Base-by-base conservation (phyloP, 2,329 filamentous ascomycete genomes). In the Penicillium sp. region DNA sequence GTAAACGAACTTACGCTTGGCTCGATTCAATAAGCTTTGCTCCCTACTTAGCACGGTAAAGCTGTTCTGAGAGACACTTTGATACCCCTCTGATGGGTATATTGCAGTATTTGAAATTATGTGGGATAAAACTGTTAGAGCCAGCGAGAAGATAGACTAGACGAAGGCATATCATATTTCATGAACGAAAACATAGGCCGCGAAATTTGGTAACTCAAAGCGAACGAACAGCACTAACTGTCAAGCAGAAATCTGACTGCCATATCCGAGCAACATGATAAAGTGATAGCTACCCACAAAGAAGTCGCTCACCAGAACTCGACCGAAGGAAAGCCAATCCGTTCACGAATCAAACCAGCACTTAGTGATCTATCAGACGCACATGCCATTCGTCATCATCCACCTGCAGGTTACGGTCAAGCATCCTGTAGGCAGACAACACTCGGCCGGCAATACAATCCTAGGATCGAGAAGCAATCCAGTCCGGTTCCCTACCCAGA, bases 401-500 rank as follows among this genome's bases (percentile, higher is more conserved):
- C 24, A 42, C 21, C 13, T 31, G 33, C 34, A 21, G n/a, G 33
- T n/a, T 26, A 21, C 40, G 46, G 29, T 48, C 28, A 47, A 48
- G 33, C 29, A 11, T 52, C 34, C 28, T 26, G 33, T 34, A 13
- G 19, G 49, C 33, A 33, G 37, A 16, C 39, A 52, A 34, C 13
- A 29, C 1, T 24, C n/a, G 13, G 19, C 40, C n/a, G 16, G 24
- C n/a, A 18, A 18, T 29, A 24, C 16, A 16, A 28, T 26, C 40
- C 21, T 16, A 21, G 40, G 14, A 28, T 46, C 13, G 24, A 36
- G 23, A 26, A 14, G 16, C 14, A 29, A 24, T 26, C 7, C 26
- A 10, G 18, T 50, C 18, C 29, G 29, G 42, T 26, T 33, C 47
- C 36, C 13, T 50, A 48, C 29, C 36, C 47, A 51, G 54, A 54